phyloP scores from a whole-genome alignment of 1,284 basidiomycete species.

The Ustanciosporium gigantosporum region DNA sequence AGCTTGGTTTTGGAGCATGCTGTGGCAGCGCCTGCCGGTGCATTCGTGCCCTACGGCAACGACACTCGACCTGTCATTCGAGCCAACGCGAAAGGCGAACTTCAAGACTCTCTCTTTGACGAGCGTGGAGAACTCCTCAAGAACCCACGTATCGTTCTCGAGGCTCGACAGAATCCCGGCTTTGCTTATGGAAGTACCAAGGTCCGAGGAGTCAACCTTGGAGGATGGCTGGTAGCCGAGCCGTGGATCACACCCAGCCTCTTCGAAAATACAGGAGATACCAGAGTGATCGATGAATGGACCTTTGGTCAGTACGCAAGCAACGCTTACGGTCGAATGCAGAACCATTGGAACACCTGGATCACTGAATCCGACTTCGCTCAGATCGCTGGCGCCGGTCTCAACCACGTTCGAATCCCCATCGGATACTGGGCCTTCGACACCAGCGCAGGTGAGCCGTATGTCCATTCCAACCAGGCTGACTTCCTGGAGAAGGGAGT shows the following conservation, averaged over 20 bases:
- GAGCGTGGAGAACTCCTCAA: constrained; percentile 23
- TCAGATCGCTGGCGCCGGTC: constrained; percentile 64
- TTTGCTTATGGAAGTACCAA: constrained; percentile 22
- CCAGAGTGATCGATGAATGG: constrained; percentile 73
- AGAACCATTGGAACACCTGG: constrained; percentile 76
- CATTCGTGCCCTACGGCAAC: constrained; percentile 4
- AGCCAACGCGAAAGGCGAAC: constrained; percentile 11
- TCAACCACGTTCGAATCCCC: constrained; percentile 79
- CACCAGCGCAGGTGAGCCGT: constrained; percentile 77
- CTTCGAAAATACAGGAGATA: constrained; percentile 64
- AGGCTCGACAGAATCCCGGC: constrained; percentile 28
- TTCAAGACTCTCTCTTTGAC: constrained; percentile 28
- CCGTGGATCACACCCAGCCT: constrained; percentile 56
- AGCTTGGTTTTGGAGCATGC: constrained; percentile 10
- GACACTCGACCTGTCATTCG: constrained; percentile 31
- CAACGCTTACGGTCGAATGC: constrained; percentile 40
- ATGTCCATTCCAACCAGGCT: constrained; percentile 76
- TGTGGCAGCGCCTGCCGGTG: constrained; percentile 9
- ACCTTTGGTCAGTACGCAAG: constrained; percentile 72
- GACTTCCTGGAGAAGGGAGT: constrained; percentile 68
- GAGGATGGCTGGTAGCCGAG: constrained; percentile 59
- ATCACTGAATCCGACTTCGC: constrained; percentile 78
- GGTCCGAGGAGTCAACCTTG: constrained; percentile 58
- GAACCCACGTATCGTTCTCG: constrained; percentile 30
- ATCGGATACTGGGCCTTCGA: constrained; percentile 94